A percentile compares a stretch with the other conserved stretches of the same genome.
phyloP scores from a whole-genome alignment of 441 rosid species.

The Euphorbia schlechtendalii region DNA sequence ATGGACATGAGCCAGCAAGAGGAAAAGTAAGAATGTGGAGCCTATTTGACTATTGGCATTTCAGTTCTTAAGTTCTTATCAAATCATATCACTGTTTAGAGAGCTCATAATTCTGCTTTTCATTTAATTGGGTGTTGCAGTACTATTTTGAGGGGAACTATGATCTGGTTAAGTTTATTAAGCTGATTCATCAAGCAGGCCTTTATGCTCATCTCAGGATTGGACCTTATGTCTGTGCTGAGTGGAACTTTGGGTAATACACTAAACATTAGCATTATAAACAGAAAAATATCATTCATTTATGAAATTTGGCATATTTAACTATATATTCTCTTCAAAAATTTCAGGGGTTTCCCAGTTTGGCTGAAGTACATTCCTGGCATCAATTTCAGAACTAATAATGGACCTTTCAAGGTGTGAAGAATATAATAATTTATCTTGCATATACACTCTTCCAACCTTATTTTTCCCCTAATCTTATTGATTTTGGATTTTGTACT shows the following conservation, averaged over 20 bases:
- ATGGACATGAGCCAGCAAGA: conserved; percentile 90
- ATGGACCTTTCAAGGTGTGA: conserved; percentile 83
- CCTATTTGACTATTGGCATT: background rate
- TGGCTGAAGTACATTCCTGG: conserved; percentile 97
- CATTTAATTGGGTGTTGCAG: conserved; percentile 31
- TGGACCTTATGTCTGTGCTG: conserved; percentile 98
- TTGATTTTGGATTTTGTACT: background rate
- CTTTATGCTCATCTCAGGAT: conserved; percentile 85
- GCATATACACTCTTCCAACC: too few species aligned
- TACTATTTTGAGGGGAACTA: conserved; percentile 79
- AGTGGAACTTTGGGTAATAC: conserved; percentile 98
- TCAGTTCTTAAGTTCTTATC: background rate
- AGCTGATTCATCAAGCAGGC: conserved; percentile 75
- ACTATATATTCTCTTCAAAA: conserved; percentile 20
- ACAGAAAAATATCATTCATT: conserved; percentile 11
- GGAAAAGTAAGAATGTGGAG: conserved; percentile 46
- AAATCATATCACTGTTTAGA: background rate
- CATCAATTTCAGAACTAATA: conserved; percentile 84
- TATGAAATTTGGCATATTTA: conserved; percentile 10
- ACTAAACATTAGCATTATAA: conserved; percentile 7
- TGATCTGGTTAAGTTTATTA: conserved; percentile 80
- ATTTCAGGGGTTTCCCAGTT: conserved; percentile 91
- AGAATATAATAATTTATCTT: too few species aligned
- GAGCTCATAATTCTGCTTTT: conserved; percentile 2
- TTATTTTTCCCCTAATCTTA: too few species aligned